phyloP scores from a whole-genome alignment of 2,329 filamentous ascomycete species.

The Xylariaceae sp. region DNA sequence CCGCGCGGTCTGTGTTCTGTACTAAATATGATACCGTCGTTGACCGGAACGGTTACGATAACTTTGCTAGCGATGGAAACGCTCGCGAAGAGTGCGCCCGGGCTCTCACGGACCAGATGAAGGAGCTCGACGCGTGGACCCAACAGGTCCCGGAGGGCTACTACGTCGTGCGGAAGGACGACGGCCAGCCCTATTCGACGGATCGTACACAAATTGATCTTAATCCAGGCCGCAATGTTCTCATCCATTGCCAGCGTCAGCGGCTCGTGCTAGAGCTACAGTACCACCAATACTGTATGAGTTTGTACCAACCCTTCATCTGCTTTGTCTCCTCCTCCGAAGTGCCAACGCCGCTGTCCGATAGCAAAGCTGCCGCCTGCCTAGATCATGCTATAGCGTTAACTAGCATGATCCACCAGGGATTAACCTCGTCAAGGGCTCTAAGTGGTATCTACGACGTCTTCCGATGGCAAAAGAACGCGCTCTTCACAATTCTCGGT shows the following conservation, averaged over 20 bases:
- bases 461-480: conserved; percentile 30
- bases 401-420: conserved; percentile 24
- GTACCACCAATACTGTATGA: conserved; percentile 27
- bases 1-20: conserved; percentile 1
- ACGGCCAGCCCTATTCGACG: conserved; percentile 21
- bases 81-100: conserved; percentile 25
- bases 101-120: conserved; percentile 16
- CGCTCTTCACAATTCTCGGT: conserved; percentile 27
- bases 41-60: conserved; percentile 5
- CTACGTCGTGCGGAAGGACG: conserved; percentile 16
- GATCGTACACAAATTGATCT: conserved; percentile 21
- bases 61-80: conserved; percentile 12
- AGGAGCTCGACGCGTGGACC: conserved; percentile 20
- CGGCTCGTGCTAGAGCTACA: conserved; percentile 28
- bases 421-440: conserved; percentile 14
- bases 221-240: conserved; percentile 4
- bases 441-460: conserved; percentile 23
- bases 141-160: conserved; percentile 21
- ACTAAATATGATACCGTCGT: conserved; percentile 19
- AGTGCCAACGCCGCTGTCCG: conserved; percentile 16
- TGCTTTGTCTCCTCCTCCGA: conserved; percentile 16
- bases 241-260: conserved; percentile 28
- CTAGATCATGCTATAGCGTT: conserved; percentile 26
- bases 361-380: conserved; percentile 12
- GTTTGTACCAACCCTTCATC: conserved; percentile 27